Conservation (phyloP, 805 yeast species). For the Teunomyces stri region DNA sequence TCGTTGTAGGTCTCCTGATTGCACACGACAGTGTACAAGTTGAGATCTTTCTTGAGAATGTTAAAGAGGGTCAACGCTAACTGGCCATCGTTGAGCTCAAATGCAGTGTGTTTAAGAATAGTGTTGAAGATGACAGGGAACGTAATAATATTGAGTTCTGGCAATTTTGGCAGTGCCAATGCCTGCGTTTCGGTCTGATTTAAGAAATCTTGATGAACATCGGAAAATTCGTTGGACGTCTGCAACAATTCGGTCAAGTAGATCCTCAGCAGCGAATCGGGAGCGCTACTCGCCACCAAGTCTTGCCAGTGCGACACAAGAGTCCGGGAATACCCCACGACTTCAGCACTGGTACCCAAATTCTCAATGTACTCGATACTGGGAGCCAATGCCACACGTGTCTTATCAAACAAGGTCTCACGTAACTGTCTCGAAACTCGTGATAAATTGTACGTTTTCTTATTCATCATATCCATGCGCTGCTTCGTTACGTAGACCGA, state of each 20-base stretch:
- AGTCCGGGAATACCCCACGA: conserved; percentile 17
- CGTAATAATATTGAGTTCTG: conserved; percentile 31
- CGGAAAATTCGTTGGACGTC: conserved; percentile 11
- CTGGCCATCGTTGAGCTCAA: conserved; percentile 33
- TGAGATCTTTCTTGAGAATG: conserved; percentile 29
- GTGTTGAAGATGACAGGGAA: conserved; percentile 37
- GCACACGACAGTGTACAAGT: conserved; percentile 32
- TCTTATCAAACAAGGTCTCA: conserved; percentile 14
- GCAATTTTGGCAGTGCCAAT: conserved; percentile 18
- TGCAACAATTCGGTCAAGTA: conserved; percentile 14
- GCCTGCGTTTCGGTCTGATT: conserved; percentile 14
- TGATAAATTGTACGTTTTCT: conserved; percentile 6
- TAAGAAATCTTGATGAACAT: conserved; percentile 19
- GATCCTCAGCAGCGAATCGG: conserved; percentile 8
- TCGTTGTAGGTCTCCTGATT: conserved; percentile 43
- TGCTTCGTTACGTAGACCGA: conserved; percentile 6
- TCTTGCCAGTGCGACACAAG: conserved; percentile 13
- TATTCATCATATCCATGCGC: conserved; percentile 1
- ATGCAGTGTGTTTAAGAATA: conserved; percentile 21
- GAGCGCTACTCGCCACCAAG: conserved; percentile 7
- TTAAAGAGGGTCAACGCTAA: conserved; percentile 37
- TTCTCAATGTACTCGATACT: conserved; percentile 20
- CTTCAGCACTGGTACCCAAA: conserved; percentile 10
- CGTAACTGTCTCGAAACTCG: conserved; percentile 11
- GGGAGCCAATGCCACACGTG: conserved; percentile 18